A percentile compares a stretch with the other conserved stretches of the same genome.
These are phyloP conservation scores for Hymenoscyphus albidus DNA, from an alignment of 2,329 filamentous ascomycete genomes.

Conservation along the genomic window DNA sequence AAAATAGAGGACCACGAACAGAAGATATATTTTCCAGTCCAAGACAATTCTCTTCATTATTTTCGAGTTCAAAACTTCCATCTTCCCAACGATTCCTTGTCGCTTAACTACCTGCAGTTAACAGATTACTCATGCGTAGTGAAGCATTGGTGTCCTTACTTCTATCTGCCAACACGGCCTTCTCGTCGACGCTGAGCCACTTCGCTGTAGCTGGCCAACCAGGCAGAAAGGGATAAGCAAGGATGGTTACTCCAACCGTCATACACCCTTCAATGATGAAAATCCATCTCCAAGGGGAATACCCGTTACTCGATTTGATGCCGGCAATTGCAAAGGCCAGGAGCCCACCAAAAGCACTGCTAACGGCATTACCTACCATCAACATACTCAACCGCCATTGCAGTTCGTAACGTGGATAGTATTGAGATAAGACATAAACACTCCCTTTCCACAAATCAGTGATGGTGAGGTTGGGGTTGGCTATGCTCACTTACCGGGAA, in stretches of 20 bases:
- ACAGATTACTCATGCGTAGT: neutral
- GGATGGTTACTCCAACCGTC: slow-evolving; percentile 17
- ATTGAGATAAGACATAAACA: slow-evolving; percentile 45
- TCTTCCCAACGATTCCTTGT: slow-evolving; percentile 25
- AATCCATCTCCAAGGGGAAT: slow-evolving; percentile 30
- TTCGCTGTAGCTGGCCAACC: slow-evolving; percentile 46
- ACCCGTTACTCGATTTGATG: slow-evolving; percentile 5
- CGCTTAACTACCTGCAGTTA: slow-evolving; percentile 25
- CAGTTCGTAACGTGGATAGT: slow-evolving; percentile 47
- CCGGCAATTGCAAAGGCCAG: slow-evolving; percentile 20
- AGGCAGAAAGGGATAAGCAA: slow-evolving; percentile 10
- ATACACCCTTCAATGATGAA: slow-evolving; percentile 37
- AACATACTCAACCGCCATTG: slow-evolving; percentile 46
- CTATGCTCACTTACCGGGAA: slow-evolving; percentile 36
- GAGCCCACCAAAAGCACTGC: slow-evolving; percentile 9
- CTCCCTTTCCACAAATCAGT: slow-evolving; percentile 27
- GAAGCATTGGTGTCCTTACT: slow-evolving; percentile 8
- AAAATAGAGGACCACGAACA: slow-evolving; percentile 7
- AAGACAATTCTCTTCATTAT: slow-evolving; percentile 21
- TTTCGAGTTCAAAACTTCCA: slow-evolving; percentile 17
- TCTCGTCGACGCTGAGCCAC: slow-evolving; percentile 44
- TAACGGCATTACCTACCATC: slow-evolving; percentile 38
- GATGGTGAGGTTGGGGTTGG: neutral
- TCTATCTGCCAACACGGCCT: slow-evolving; percentile 34
- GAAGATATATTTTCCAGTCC: slow-evolving; percentile 41